Conservation (phyloP, 192 early-diverging fungal genomes). For the Coemansia sp. region DNA sequence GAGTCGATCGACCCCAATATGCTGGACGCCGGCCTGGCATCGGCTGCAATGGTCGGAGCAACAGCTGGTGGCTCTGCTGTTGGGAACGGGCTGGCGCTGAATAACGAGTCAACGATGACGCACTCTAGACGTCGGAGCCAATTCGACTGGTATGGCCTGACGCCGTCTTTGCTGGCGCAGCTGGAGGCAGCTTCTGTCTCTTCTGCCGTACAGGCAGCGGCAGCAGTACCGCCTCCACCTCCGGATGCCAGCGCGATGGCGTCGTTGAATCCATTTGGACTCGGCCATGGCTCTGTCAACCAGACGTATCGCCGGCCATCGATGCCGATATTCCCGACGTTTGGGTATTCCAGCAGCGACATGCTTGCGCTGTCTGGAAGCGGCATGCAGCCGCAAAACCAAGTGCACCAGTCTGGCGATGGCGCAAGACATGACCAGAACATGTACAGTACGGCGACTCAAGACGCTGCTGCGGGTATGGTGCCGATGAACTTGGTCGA, state of each 20-base stretch:
- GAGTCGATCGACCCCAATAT: conserved; percentile 55
- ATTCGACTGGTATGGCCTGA: conserved; percentile 54
- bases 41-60: conserved; percentile 16
- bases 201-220: conserved; percentile 3
- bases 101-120: conserved; percentile 11
- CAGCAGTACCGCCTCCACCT: conserved; percentile 10
- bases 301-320: conserved; percentile 45
- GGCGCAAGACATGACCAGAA: neutral
- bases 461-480: conserved; percentile 27
- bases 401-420: conserved; percentile 1
- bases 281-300: conserved; percentile 10
- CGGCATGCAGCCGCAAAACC: conserved; percentile 5
- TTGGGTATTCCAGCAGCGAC: conserved; percentile 24
- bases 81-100: neutral
- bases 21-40: conserved; percentile 34
- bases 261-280: conserved; percentile 27
- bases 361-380: conserved; percentile 14
- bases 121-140: conserved; percentile 51
- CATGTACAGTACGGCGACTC: neutral
- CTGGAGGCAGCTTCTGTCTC: conserved; percentile 37
- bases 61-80: conserved; percentile 7
- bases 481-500: conserved; percentile 34
- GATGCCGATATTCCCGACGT: conserved; percentile 51
- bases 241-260: conserved; percentile 15
- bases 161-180: conserved; percentile 44